Conservation (phyloP, 208 protist species). For the Leishmania aethiopica region DNA sequence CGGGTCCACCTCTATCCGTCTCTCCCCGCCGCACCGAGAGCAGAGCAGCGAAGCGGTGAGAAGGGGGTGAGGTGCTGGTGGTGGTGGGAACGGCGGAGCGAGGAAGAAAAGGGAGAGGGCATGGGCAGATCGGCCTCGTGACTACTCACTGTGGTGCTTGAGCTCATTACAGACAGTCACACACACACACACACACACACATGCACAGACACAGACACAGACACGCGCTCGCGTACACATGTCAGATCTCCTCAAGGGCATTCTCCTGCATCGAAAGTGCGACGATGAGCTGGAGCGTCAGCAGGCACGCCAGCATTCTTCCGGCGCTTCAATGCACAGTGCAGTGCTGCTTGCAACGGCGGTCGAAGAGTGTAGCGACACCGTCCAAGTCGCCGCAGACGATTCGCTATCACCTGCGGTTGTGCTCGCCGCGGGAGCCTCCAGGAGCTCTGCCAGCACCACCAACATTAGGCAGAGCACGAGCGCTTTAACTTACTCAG, state of each 20-base stretch:
- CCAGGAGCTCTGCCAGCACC: background rate
- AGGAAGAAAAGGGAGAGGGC: background rate
- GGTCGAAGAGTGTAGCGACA: background rate
- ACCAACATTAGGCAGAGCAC: background rate
- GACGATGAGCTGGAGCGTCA: conserved; percentile 10
- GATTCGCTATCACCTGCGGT: background rate
- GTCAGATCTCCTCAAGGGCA: conserved; percentile 10
- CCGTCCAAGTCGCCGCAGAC: background rate
- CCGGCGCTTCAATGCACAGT: background rate
- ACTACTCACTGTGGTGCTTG: background rate
- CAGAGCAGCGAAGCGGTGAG: background rate
- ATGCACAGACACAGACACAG: background rate
- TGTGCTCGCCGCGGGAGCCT: background rate
- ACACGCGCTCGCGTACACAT: background rate
- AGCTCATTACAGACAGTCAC: background rate
- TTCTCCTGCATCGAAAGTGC: conserved; percentile 17
- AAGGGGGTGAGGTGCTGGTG: too few relatives aligned
- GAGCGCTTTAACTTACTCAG: background rate
- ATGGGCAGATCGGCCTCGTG: background rate
- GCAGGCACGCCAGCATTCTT: background rate
- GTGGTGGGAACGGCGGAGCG: background rate
- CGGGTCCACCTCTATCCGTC: background rate
- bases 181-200: background rate
- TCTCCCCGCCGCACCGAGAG: background rate
- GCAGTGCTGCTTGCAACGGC: background rate